Evolutionary conservation across 1,284 basidiomycete species (phyloP).

Genomic region (Melampsora occidentalis): DNA sequence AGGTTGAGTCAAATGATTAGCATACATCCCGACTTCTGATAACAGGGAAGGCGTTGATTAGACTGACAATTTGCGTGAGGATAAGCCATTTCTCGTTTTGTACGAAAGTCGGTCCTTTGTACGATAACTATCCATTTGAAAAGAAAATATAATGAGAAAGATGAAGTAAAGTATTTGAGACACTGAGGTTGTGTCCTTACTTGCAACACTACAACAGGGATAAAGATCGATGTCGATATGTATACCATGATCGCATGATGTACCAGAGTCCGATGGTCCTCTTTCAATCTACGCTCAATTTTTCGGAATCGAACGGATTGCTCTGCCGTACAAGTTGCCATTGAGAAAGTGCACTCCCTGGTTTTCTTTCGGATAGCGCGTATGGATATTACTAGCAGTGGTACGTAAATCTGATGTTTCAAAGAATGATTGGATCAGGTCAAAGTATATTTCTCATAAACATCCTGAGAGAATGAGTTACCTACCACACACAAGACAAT

Average conservation of each 20-base stretch:
- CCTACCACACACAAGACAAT: constrained; percentile 31
- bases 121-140: constrained; percentile 11
- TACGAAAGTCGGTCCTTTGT: constrained; percentile 18
- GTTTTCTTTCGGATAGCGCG: constrained; percentile 16
- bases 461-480: not conserved
- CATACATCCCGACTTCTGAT: not conserved
- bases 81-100: constrained; percentile 19
- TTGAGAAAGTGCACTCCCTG: constrained; percentile 22
- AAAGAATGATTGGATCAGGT: too few relatives aligned
- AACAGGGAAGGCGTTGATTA: not conserved
- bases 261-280: constrained; percentile 22
- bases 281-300: constrained; percentile 20
- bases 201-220: constrained; percentile 30
- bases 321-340: constrained; percentile 19
- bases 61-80: constrained; percentile 32
- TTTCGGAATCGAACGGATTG: constrained; percentile 15
- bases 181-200: not conserved
- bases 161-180: not conserved
- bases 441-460: not conserved
- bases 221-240: not conserved
- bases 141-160: too few relatives aligned
- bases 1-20: not conserved
- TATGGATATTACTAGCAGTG: constrained; percentile 22
- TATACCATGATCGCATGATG: constrained; percentile 29
- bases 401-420: constrained; percentile 18